A percentile compares a stretch with the other conserved stretches of the same genome.
phyloP scores from a whole-genome alignment of 192 early-diverging fungal genomes.

The Coemansia sp. region DNA sequence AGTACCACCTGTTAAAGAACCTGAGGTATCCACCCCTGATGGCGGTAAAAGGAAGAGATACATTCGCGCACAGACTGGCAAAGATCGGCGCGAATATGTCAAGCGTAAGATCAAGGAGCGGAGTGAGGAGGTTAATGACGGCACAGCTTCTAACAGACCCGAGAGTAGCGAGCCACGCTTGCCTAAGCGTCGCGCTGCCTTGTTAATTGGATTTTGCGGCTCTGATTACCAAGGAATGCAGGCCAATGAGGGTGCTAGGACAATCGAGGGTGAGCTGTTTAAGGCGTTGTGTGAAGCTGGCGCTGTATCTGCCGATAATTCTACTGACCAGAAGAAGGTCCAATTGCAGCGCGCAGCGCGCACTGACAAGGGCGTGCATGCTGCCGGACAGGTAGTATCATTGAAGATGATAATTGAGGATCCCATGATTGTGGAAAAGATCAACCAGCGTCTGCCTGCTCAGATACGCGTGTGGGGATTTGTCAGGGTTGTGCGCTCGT shows the following conservation, averaged over 20 bases:
- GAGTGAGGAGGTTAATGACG: slow-evolving; percentile 9
- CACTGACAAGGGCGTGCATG: slow-evolving; percentile 99
- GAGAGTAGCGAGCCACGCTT: slow-evolving; percentile 38
- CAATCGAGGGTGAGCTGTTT: slow-evolving; percentile 90
- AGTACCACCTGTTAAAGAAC: not conserved
- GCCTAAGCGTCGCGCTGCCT: slow-evolving; percentile 87
- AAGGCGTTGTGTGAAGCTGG: slow-evolving; percentile 78
- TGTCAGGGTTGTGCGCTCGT: slow-evolving; percentile 67
- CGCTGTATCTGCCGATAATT: slow-evolving; percentile 84
- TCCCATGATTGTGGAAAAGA: slow-evolving; percentile 66
- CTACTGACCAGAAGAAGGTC: slow-evolving; percentile 77
- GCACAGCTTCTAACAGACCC: slow-evolving; percentile 1
- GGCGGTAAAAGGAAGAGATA: slow-evolving; percentile 8
- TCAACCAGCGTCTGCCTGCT: slow-evolving; percentile 81
- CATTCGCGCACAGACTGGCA: slow-evolving; percentile 43
- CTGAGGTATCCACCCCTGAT: not conserved
- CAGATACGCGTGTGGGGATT: slow-evolving; percentile 90
- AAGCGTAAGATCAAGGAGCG: slow-evolving; percentile 28
- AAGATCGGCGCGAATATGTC: slow-evolving; percentile 47
- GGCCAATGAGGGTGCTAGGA: slow-evolving; percentile 74
- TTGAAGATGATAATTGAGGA: slow-evolving; percentile 85
- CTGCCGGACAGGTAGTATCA: slow-evolving; percentile 92
- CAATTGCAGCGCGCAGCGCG: slow-evolving; percentile 86
- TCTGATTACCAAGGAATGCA: slow-evolving; percentile 98
- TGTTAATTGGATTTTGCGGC: slow-evolving; percentile 91